A percentile compares a stretch with the other conserved stretches of the same genome.
Evolutionary conservation across 2,329 filamentous ascomycete species (phyloP).

Genomic region (Aspergillus alliaceus): DNA sequence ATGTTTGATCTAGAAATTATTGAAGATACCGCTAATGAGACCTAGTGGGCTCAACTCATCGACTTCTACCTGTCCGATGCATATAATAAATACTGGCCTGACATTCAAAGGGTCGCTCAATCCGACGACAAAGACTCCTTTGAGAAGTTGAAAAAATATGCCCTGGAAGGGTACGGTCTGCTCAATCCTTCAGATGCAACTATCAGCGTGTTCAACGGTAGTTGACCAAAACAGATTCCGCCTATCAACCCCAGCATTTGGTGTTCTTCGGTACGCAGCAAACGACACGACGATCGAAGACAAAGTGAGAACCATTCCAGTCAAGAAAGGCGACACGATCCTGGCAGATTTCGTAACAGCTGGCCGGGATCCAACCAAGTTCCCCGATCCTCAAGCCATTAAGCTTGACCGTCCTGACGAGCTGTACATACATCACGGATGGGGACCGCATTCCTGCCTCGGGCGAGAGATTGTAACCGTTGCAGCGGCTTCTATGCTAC

Average conservation of each 20-base stretch:
- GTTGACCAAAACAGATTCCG: conserved; percentile 9
- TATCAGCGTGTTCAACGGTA: background rate
- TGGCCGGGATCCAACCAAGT: conserved; percentile 1
- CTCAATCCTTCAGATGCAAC: background rate
- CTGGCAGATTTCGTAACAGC: conserved; percentile 6
- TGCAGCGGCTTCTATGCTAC: conserved; percentile 2
- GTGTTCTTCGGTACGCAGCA: conserved; percentile 8
- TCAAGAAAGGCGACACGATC: background rate
- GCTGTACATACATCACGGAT: conserved; percentile 6
- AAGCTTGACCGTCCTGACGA: conserved; percentile 5
- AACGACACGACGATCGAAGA: conserved; percentile 1
- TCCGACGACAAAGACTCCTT: conserved; percentile 4
- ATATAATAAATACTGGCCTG: conserved; percentile 9
- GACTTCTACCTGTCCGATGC: conserved; percentile 12
- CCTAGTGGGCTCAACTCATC: conserved; percentile 13
- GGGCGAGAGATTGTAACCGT: conserved; percentile 3
- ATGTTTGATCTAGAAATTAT: background rate
- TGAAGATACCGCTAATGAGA: background rate
- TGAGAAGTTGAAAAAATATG: conserved; percentile 13
- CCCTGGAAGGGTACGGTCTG: conserved; percentile 8
- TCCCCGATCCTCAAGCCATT: conserved; percentile 1
- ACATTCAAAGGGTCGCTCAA: conserved; percentile 4
- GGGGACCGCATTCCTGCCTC: conserved; percentile 6
- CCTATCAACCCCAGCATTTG: conserved; percentile 12
- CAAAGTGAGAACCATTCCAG: background rate